Evolutionary conservation across 495 filamentous ascomycete species (phyloP).

Genomic region (Wilcoxina mikolae): DNA sequence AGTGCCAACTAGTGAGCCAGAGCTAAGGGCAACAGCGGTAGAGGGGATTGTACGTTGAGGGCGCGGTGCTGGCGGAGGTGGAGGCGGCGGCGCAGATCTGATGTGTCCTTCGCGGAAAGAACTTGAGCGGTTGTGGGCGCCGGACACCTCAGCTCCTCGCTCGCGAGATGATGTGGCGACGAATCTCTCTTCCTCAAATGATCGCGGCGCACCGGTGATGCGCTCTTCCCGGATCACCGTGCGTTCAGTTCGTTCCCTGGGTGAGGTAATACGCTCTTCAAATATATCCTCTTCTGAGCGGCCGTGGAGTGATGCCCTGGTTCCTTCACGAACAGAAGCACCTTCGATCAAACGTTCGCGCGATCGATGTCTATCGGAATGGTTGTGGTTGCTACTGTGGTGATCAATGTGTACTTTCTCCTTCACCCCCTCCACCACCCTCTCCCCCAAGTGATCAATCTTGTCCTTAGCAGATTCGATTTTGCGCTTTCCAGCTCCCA

Average conservation of each 20-base stretch:
- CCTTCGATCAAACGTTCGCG: not conserved
- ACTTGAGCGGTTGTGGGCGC: no score
- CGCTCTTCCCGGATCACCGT: not conserved
- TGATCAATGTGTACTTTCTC: conserved; percentile 4
- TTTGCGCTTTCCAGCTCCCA: conserved; percentile 14
- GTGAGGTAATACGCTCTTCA: not conserved
- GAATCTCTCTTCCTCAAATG: not conserved
- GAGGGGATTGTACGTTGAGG: not conserved
- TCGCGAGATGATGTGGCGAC: no score
- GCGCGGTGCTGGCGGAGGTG: not conserved
- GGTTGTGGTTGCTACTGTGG: not conserved
- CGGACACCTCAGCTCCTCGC: no score
- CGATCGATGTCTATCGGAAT: not conserved
- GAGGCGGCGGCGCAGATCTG: not conserved
- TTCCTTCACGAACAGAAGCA: not conserved
- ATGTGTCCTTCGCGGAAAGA: not conserved
- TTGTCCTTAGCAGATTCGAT: conserved; percentile 4
- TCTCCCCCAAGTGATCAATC: not conserved
- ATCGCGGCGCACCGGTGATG: not conserved
- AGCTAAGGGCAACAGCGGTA: not conserved
- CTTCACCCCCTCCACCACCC: not conserved
- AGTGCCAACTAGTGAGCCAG: not conserved
- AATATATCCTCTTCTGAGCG: not conserved
- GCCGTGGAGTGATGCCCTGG: not conserved
- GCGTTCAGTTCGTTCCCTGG: not conserved